A percentile compares a stretch with the other conserved stretches of the same genome.
Evolutionary conservation across 2,329 filamentous ascomycete species (phyloP).

Genomic region (Ophiostoma sp.): DNA sequence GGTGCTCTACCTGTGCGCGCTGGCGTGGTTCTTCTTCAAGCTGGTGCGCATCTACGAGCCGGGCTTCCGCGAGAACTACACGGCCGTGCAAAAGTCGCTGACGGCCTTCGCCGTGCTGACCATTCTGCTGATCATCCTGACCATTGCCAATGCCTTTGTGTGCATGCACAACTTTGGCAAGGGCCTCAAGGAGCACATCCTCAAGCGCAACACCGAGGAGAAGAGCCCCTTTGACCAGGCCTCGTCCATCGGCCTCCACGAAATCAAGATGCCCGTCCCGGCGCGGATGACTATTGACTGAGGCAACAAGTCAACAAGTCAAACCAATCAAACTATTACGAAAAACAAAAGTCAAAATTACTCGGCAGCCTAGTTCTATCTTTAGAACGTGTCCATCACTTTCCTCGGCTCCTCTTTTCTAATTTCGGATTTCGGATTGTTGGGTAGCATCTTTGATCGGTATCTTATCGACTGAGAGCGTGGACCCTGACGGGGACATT

Average conservation of each 20-base stretch:
- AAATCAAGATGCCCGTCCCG: slow-evolving; percentile 48
- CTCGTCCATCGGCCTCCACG: slow-evolving; percentile 52
- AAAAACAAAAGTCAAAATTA: not conserved
- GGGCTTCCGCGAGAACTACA: slow-evolving; percentile 56
- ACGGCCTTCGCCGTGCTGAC: slow-evolving; percentile 94
- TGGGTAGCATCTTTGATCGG: not conserved
- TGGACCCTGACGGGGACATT: not conserved
- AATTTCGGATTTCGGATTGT: not conserved
- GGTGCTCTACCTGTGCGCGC: slow-evolving; percentile 77
- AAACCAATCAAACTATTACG: not conserved
- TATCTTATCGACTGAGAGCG: not conserved
- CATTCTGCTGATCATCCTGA: slow-evolving; percentile 79
- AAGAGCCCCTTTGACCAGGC: slow-evolving; percentile 44
- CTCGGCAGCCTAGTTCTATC: not conserved
- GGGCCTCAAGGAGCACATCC: slow-evolving; percentile 82
- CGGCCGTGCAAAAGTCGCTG: slow-evolving; percentile 74
- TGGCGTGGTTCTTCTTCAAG: slow-evolving; percentile 98
- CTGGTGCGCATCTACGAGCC: slow-evolving; percentile 88
- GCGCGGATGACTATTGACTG: slow-evolving; percentile 60
- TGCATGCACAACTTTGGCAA: slow-evolving; percentile 89
- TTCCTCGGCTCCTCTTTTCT: not conserved
- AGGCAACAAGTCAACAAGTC: slow-evolving; percentile 27
- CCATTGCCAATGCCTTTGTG: slow-evolving; percentile 78
- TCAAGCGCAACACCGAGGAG: slow-evolving; percentile 49
- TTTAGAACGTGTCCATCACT: not conserved